Base-by-base conservation (phyloP, 1,284 basidiomycete species). In the Pseudozyma sp. region DNA sequence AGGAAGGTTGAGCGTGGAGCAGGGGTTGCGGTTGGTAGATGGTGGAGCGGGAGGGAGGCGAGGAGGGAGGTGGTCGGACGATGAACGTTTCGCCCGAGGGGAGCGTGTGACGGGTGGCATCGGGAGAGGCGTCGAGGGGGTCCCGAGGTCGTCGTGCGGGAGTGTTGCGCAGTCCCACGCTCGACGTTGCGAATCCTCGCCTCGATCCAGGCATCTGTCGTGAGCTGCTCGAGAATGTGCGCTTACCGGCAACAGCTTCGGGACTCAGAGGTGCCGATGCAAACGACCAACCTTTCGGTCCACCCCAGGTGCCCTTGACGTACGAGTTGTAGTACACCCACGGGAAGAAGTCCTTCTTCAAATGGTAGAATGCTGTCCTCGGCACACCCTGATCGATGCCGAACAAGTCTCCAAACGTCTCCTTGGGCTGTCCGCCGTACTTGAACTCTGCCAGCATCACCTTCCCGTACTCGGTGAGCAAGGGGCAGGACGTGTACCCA, bases 321-420 rank as follows among this genome's bases (percentile, higher is more conserved):
- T 94, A 92, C 62, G 88, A 87, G 70, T 90, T 90, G 89, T 92
- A 98, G 87, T 98, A 98, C 1, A 89, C 90, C 85, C 88, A 89
- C 7, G 95, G 95, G 88, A 99, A 95, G 64, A 97, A 75, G 78
- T 93, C 90, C 89, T 91, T 97, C 86, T 96, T 97, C 66, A 99
- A 85, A 85, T 96, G 90, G 86, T 95, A 98, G 88, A 93, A 97
- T 2, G 90, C 78, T 60, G 90, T 91, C 77, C 62, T 66, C n/a
- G 80, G 77, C 51, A 60, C 65, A 30, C 64, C 62, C 61, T 82
- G 81, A 46, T 82, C 79, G 44, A 82, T 66, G 24, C 79, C 79
- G 43, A 78, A 71, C 40, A 77, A 47, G 42, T 44, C 35, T 39
- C 64, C 70, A 43, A 82, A 81, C 0, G 92, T 90, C 87, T 98